These are phyloP conservation scores for Acanthamoeba royreba DNA, from an alignment of 208 protist species.

Conservation along the genomic window DNA sequence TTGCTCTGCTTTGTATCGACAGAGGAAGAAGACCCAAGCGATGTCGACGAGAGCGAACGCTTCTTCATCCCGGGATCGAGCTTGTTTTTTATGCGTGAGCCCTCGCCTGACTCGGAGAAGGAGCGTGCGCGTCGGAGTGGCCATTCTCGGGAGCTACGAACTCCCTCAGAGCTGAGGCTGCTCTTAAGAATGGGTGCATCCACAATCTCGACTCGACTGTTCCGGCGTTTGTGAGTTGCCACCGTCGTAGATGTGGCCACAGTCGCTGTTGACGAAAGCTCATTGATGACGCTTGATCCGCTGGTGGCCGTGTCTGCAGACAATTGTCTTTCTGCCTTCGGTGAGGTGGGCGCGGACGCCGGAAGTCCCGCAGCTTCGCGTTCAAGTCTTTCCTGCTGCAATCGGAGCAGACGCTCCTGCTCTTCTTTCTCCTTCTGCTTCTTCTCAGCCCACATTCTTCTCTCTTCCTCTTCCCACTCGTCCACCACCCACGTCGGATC, in stretches of 20 bases:
- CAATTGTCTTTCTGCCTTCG: no score
- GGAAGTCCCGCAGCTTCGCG: not conserved
- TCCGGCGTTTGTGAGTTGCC: not conserved
- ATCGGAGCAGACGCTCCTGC: no score
- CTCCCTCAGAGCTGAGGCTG: not conserved
- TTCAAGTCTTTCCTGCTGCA: no score
- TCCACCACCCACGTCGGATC: constrained; percentile 19
- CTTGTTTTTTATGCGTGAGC: not conserved
- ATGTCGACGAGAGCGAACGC: not conserved
- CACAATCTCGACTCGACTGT: constrained; percentile 13
- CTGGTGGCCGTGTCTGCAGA: no score
- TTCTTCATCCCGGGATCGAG: constrained; percentile 17
- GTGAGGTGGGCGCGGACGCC: not conserved
- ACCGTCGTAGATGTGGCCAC: not conserved
- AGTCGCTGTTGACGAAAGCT: not conserved
- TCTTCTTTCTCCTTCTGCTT: constrained; percentile 12
- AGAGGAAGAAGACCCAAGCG: not conserved
- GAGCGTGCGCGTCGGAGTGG: not conserved
- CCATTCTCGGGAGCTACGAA: not conserved
- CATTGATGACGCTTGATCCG: no score
- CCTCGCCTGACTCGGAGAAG: constrained; percentile 6
- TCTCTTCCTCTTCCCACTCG: constrained; percentile 24
- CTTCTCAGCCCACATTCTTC: not conserved
- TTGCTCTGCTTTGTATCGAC: not conserved
- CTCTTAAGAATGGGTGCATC: not conserved